Evolutionary conservation across 805 yeast genomes (phyloP).

Genomic region (Hanseniaspora lachancei): DNA sequence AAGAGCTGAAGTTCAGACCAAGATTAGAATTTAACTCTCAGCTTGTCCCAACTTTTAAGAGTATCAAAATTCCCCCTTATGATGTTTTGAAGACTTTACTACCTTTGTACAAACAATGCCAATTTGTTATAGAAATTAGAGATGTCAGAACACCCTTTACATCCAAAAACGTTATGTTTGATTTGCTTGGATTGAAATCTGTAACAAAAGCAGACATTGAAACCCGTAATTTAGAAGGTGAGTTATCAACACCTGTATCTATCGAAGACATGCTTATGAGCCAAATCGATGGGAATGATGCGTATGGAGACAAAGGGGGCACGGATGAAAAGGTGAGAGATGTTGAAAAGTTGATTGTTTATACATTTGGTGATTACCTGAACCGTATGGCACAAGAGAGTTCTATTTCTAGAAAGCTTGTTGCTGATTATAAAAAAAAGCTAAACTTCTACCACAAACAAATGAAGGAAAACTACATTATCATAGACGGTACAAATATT

Average conservation of each 20-base stretch:
- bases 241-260: no score
- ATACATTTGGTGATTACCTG: constrained; percentile 10
- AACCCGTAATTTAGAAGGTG: constrained; percentile 35
- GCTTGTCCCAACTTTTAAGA: constrained; percentile 47
- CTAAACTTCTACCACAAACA: constrained; percentile 15
- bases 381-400: background rate
- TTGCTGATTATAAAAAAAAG: constrained; percentile 8
- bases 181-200: constrained; percentile 20
- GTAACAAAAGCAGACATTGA: constrained; percentile 28
- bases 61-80: constrained; percentile 84
- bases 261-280: background rate
- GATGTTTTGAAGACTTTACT: constrained; percentile 59
- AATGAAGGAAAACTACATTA: constrained; percentile 32
- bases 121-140: constrained; percentile 68
- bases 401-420: background rate
- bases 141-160: constrained; percentile 84
- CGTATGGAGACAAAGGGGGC: background rate
- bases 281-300: background rate
- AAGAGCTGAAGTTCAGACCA: constrained; percentile 41
- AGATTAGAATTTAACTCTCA: constrained; percentile 61
- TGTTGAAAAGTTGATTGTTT: constrained; percentile 6
- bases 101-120: constrained; percentile 63
- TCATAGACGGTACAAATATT: constrained; percentile 45
- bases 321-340: background rate
- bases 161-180: constrained; percentile 69